Evolutionary conservation across 2,329 filamentous ascomycete species (phyloP), one percentile per base, ranked within the genome.

Genomic region (Gaeumannomyces tritici): DNA sequence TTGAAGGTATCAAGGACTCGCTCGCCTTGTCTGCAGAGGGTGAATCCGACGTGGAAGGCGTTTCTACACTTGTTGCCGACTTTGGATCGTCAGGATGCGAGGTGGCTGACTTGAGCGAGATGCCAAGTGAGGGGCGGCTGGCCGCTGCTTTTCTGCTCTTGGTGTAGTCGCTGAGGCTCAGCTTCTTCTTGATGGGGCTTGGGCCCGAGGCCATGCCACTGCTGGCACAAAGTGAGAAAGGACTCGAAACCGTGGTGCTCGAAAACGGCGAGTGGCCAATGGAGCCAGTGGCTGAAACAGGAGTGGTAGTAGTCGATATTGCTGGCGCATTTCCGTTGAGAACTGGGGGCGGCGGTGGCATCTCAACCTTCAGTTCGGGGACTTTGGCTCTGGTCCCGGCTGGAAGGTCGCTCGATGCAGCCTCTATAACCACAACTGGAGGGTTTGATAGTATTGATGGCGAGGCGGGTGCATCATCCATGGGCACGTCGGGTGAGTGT

Each of bases 161-260:
- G 11, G 79, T 83, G 68, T 89, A 89, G 68, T 88, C 86, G 68
- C 84, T 88, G 2, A 88, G 71, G 65, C 83, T 88, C 51, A 89
- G 74, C 71, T 88, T 88, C 77, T 89, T 88, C 73, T 87, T 87
- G 35, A 85, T 75, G 2, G 86, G 85, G 65, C 83, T 87, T 3
- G 83, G 83, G 27, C 79, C 77, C 12, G 77, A 77, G 7, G 71
- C 71, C 11, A 75, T 67, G 18, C 80, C 77, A 62, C 81, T 83
- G 42, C 77, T 69, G 0, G 73, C 67, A 0, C 76, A 65, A 8
- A 76, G 69, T 4, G 73, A 69, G 61, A 84, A 81, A 0, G 80
- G 75, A 58, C 73, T 79, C 0, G 77, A 66, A 35, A 77, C 68
- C 61, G 70, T 75, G 29, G 27, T 61, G 29, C 68, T 68, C 4